These are phyloP conservation scores for Arthrocladium fulminans DNA, from an alignment of 2,329 filamentous ascomycete species.

Conservation along the genomic window DNA sequence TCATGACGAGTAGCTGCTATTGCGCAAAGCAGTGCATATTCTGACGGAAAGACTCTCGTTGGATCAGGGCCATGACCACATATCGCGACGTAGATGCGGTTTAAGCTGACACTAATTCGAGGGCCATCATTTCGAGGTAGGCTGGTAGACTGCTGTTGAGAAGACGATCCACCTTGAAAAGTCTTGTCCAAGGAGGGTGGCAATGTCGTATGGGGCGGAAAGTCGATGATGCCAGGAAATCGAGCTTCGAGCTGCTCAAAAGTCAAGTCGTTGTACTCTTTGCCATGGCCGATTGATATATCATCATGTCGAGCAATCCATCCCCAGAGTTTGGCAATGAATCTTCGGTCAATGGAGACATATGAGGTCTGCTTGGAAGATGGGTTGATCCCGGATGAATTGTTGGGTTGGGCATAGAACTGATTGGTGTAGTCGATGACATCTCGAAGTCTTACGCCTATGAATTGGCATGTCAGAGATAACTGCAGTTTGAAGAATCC, in stretches of 20 bases:
- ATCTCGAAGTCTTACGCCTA: constrained; percentile 3
- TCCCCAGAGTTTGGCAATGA: constrained; percentile 48
- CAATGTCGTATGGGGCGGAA: neutral
- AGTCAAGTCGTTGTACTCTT: constrained; percentile 33
- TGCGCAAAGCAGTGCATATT: constrained; percentile 50
- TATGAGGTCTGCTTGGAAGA: neutral
- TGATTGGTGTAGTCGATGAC: neutral
- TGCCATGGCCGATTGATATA: constrained; percentile 40
- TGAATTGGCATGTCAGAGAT: neutral
- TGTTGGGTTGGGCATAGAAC: neutral
- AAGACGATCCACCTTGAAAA: constrained; percentile 5
- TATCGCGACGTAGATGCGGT: constrained; percentile 52
- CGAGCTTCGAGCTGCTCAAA: constrained; percentile 33
- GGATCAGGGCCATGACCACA: constrained; percentile 52
- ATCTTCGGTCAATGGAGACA: constrained; percentile 37
- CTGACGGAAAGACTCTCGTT: constrained; percentile 43
- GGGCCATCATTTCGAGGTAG: constrained; percentile 8
- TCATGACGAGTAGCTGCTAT: constrained; percentile 47
- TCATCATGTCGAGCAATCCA: constrained; percentile 51
- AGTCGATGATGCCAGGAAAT: constrained; percentile 14
- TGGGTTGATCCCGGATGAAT: neutral
- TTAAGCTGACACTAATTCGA: constrained; percentile 44
- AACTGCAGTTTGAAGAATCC: neutral
- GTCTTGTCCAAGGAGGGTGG: neutral
- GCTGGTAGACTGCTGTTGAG: neutral